Conservation (phyloP, 1,139 yeast genomes). For the Nakaseomyces sp. region DNA sequence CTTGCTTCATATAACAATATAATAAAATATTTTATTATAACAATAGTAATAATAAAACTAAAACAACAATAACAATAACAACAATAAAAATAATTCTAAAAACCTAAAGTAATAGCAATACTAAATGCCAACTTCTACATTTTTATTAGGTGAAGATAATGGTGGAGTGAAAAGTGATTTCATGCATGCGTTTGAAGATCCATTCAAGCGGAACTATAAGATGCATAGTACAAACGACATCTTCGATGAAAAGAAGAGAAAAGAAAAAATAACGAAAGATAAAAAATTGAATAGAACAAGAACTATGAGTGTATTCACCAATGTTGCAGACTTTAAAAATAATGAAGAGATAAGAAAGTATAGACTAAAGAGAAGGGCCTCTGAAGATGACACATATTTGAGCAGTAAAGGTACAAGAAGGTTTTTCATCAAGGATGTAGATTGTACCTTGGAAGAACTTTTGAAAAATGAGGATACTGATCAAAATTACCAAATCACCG, state of each 20-base stretch:
- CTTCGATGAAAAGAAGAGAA: constrained; percentile 34
- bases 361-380: constrained; percentile 46
- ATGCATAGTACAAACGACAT: constrained; percentile 52
- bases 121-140: background rate
- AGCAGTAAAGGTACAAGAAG: constrained; percentile 37
- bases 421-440: constrained; percentile 69
- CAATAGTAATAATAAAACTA: background rate
- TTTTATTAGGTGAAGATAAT: background rate
- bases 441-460: constrained; percentile 59
- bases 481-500: constrained; percentile 75
- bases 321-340: constrained; percentile 22
- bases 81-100: no score
- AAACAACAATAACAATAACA: background rate
- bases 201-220: constrained; percentile 33
- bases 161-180: constrained; percentile 1
- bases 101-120: no score
- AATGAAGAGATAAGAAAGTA: constrained; percentile 13
- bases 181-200: constrained; percentile 37
- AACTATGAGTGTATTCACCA: constrained; percentile 37
- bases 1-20: background rate
- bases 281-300: constrained; percentile 20
- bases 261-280: constrained; percentile 20
- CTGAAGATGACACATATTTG: constrained; percentile 49
- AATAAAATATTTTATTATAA: background rate
- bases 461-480: constrained; percentile 81